phyloP scores from a whole-genome alignment of 371 early-diverging fungal species.

The Cladochytrium tenue region DNA sequence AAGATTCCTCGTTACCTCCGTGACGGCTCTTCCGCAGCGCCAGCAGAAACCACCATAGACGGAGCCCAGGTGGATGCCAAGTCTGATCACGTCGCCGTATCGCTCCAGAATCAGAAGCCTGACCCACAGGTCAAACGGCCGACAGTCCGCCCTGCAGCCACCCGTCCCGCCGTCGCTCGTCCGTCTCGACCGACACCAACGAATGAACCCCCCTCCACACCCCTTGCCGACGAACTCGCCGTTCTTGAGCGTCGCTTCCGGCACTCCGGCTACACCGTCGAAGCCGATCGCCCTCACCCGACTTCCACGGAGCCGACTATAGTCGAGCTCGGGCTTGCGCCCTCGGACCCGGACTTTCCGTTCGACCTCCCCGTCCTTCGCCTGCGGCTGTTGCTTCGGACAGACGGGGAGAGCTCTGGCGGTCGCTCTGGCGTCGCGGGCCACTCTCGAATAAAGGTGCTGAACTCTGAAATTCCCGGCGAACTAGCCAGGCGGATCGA shows the following conservation, averaged over 20 bases:
- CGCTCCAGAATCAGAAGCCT: neutral
- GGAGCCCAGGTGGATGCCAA: neutral
- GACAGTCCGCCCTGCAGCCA: slow-evolving; percentile 8
- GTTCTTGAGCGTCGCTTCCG: slow-evolving; percentile 21
- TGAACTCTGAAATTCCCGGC: slow-evolving; percentile 65
- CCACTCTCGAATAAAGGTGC: slow-evolving; percentile 43
- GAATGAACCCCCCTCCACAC: slow-evolving; percentile 2
- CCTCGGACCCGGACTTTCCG: slow-evolving; percentile 76
- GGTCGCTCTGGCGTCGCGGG: neutral
- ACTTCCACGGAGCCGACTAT: slow-evolving; percentile 12
- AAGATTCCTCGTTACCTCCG: neutral
- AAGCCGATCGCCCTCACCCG: neutral
- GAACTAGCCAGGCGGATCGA: slow-evolving; percentile 45
- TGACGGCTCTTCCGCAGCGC: neutral
- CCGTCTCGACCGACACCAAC: slow-evolving; percentile 6
- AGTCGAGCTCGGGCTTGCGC: slow-evolving; percentile 39
- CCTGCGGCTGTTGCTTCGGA: slow-evolving; percentile 55
- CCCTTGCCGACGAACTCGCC: slow-evolving; percentile 13
- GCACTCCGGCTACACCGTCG: neutral
- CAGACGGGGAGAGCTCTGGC: neutral
- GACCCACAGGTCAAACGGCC: neutral
- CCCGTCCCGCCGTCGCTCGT: neutral
- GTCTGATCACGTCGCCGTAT: neutral
- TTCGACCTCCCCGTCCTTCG: slow-evolving; percentile 66
- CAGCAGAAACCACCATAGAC: slow-evolving; percentile 1